A percentile compares a stretch with the other conserved stretches of the same genome.
Evolutionary conservation across 1,284 basidiomycete species (phyloP).

Genomic region (Irpex lacteus): DNA sequence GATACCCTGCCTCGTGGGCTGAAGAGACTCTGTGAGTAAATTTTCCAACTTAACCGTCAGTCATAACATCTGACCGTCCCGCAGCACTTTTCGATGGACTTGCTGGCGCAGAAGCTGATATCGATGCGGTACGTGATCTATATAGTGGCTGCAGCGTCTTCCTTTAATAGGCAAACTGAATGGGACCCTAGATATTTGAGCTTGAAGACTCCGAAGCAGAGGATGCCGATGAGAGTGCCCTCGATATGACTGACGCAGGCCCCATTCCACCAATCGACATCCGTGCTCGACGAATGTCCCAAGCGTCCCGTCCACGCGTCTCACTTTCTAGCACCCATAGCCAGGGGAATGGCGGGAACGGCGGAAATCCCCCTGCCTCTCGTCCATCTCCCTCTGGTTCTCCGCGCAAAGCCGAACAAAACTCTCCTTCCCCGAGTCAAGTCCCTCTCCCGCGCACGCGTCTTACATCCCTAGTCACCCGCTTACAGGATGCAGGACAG

Average conservation of each 20-base stretch:
- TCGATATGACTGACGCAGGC: conserved; percentile 44
- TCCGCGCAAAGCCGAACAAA: conserved; percentile 20
- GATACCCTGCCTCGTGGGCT: conserved; percentile 71
- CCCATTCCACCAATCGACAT: conserved; percentile 24
- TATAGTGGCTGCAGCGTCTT: not conserved
- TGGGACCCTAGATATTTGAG: conserved; percentile 66
- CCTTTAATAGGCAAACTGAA: not conserved
- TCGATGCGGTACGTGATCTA: conserved; percentile 57
- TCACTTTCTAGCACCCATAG: conserved; percentile 15
- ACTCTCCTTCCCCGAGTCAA: conserved; percentile 21
- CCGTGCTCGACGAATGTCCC: conserved; percentile 30
- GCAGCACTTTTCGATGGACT: conserved; percentile 79
- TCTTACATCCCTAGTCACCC: conserved; percentile 44
- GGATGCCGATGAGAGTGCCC: conserved; percentile 43
- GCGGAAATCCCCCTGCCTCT: conserved; percentile 1
- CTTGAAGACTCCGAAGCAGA: conserved; percentile 67
- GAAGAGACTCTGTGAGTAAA: conserved; percentile 65
- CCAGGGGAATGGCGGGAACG: conserved; percentile 5
- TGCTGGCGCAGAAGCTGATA: conserved; percentile 71
- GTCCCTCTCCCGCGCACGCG: conserved; percentile 38
- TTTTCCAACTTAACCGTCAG: not conserved
- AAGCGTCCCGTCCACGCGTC: conserved; percentile 25
- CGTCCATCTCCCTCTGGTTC: conserved; percentile 17
- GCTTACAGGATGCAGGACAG: conserved; percentile 39
- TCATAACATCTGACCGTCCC: conserved; percentile 13